These are phyloP conservation scores for Asterophora parasitica DNA, from an alignment of 768 basidiomycete species.

Conservation along the genomic window DNA sequence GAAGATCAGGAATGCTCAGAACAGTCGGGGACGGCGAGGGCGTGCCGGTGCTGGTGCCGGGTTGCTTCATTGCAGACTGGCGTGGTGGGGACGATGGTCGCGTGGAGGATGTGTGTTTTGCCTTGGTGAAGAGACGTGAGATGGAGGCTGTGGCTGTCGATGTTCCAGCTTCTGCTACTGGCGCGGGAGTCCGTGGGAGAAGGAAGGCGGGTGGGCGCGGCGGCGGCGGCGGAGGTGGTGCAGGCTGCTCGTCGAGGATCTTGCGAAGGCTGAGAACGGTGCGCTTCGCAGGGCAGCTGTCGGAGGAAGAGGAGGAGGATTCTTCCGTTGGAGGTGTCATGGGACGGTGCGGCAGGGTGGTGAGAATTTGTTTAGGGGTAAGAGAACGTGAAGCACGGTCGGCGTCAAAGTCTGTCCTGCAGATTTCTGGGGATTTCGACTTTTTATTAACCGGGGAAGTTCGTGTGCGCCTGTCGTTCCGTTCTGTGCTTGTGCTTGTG, in stretches of 20 bases:
- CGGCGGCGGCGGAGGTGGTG: slow-evolving; percentile 15
- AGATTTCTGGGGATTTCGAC: slow-evolving; percentile 12
- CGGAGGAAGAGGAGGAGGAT: slow-evolving; percentile 53
- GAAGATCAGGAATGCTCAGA: slow-evolving; percentile 23
- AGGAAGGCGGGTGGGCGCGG: slow-evolving; percentile 31
- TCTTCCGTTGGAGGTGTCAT: slow-evolving; percentile 61
- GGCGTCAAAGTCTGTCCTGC: slow-evolving; percentile 4
- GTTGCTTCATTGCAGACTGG: slow-evolving; percentile 36
- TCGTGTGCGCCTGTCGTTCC: slow-evolving; percentile 8
- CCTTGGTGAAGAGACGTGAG: slow-evolving; percentile 70
- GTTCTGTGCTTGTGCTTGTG: slow-evolving; percentile 24
- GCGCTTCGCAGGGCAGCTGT: slow-evolving; percentile 51
- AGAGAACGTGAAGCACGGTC: slow-evolving; percentile 24
- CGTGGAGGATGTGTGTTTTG: slow-evolving; percentile 52
- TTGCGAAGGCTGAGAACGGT: slow-evolving; percentile 65
- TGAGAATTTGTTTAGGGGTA: slow-evolving; percentile 24
- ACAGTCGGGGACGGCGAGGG: slow-evolving; percentile 20
- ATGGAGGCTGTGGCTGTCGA: slow-evolving; percentile 76
- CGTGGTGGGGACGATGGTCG: slow-evolving; percentile 57
- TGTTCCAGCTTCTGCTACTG: slow-evolving; percentile 49
- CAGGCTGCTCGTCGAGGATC: slow-evolving; percentile 58
- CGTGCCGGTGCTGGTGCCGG: slow-evolving; percentile 14
- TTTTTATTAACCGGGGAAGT: slow-evolving; percentile 8
- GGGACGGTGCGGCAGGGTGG: slow-evolving; percentile 25
- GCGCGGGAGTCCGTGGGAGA: slow-evolving; percentile 47